These are phyloP conservation scores for Myriosclerotinia duriaeana DNA, from an alignment of 2,329 filamentous ascomycete species.

Conservation along the genomic window DNA sequence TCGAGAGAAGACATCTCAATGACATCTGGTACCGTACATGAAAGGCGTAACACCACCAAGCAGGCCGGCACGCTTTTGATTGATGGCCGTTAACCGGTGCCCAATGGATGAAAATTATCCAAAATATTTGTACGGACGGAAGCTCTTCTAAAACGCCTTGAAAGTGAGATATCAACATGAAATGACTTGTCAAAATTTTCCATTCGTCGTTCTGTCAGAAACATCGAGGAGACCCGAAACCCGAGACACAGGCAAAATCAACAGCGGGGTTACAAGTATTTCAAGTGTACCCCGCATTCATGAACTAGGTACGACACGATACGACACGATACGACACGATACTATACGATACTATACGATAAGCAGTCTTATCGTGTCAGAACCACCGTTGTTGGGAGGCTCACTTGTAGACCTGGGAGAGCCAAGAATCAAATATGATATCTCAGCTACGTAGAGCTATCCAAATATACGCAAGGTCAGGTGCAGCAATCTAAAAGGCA, in stretches of 20 bases:
- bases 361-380: slow-evolving; percentile 16
- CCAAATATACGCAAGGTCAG: not conserved
- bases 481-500: not conserved
- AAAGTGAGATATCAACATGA: not conserved
- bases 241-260: slow-evolving; percentile 1
- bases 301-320: not conserved
- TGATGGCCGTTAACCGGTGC: not conserved
- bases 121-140: not conserved
- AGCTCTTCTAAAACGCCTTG: not conserved
- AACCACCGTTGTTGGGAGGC: not conserved
- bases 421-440: not conserved
- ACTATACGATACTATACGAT: not conserved
- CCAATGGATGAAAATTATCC: not conserved
- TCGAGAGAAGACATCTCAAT: not conserved
- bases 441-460: not conserved
- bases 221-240: not conserved
- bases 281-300: slow-evolving; percentile 13
- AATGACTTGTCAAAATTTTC: not conserved
- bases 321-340: not conserved
- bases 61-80: not conserved
- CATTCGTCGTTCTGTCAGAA: not conserved
- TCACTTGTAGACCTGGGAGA: not conserved
- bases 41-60: not conserved
- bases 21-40: not conserved
- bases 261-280: not conserved